Conservation (phyloP, 179 eudicot species). For the Silene vulgaris region DNA sequence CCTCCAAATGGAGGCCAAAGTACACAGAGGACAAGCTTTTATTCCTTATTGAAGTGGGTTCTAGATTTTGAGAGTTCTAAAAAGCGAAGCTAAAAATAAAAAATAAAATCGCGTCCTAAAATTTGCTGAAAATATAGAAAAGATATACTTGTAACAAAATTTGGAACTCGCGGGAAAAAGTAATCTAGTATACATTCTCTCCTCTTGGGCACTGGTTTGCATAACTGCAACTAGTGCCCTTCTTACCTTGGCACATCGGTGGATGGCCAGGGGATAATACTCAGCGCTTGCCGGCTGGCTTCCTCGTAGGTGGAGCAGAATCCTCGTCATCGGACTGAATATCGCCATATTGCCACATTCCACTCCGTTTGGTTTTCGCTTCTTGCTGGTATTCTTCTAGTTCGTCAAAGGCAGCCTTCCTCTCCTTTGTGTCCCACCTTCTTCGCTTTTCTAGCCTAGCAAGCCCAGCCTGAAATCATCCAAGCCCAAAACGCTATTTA, state of each 20-base stretch:
- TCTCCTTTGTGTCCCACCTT: slow-evolving; percentile 58
- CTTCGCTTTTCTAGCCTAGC: slow-evolving; percentile 69
- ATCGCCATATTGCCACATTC: slow-evolving; percentile 81
- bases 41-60: slow-evolving; percentile 20
- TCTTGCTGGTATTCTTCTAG: slow-evolving; percentile 60
- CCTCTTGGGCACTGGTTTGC: slow-evolving; percentile 16
- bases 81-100: neutral
- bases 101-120: slow-evolving; percentile 12
- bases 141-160: slow-evolving; percentile 25
- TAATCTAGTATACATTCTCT: slow-evolving; percentile 12
- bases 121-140: slow-evolving; percentile 11
- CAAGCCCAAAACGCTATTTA: neutral
- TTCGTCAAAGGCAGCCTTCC: slow-evolving; percentile 46
- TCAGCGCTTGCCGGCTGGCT: slow-evolving; percentile 65
- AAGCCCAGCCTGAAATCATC: slow-evolving; percentile 57
- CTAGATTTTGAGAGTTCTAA: neutral
- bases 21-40: slow-evolving; percentile 14
- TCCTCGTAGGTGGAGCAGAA: slow-evolving; percentile 50
- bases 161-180: slow-evolving; percentile 21
- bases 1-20: slow-evolving; percentile 21
- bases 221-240: neutral
- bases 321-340: slow-evolving; percentile 79
- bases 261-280: neutral
- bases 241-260: slow-evolving; percentile 12
- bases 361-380: slow-evolving; percentile 50